A percentile compares a stretch with the other conserved stretches of the same genome.
phyloP scores from a whole-genome alignment of 2,329 filamentous ascomycete species.

The Aspergillus transmontanensis region DNA sequence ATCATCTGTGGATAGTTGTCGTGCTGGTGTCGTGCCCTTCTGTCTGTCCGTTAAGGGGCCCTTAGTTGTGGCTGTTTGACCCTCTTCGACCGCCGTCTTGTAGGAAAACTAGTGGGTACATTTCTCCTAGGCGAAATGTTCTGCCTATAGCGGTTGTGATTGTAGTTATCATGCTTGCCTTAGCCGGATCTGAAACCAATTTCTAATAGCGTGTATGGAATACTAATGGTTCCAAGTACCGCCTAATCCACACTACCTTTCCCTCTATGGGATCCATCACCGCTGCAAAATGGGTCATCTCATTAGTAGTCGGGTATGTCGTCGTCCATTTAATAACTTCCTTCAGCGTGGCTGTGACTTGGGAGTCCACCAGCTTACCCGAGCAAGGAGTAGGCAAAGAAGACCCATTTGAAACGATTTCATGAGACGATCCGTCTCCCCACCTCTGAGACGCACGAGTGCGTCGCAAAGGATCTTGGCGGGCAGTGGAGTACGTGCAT shows the following conservation, averaged over 20 bases:
- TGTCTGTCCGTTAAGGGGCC: no score
- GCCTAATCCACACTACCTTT: conserved; percentile 49
- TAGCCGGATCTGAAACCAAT: neutral
- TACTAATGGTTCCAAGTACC: conserved; percentile 21
- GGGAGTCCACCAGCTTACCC: neutral
- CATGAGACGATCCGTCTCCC: neutral
- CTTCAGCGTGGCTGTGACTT: conserved; percentile 28
- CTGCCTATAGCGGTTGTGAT: neutral
- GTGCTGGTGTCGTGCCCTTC: no score
- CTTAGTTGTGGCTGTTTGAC: no score
- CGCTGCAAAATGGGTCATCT: conserved; percentile 60
- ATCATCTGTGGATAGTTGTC: no score
- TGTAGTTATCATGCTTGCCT: neutral
- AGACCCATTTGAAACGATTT: neutral
- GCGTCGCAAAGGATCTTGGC: conserved; percentile 17
- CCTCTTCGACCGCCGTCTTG: no score
- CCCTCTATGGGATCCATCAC: conserved; percentile 59
- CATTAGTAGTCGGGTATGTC: conserved; percentile 58
- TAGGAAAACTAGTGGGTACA: neutral
- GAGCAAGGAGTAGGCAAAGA: neutral
- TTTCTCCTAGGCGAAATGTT: neutral
- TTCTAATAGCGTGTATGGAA: neutral
- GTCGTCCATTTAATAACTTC: conserved; percentile 53
- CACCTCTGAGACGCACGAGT: conserved; percentile 20
- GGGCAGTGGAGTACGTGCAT: neutral